Evolutionary conservation across 2,329 filamentous ascomycete species (phyloP).

Genomic region (Fusarium sp.): DNA sequence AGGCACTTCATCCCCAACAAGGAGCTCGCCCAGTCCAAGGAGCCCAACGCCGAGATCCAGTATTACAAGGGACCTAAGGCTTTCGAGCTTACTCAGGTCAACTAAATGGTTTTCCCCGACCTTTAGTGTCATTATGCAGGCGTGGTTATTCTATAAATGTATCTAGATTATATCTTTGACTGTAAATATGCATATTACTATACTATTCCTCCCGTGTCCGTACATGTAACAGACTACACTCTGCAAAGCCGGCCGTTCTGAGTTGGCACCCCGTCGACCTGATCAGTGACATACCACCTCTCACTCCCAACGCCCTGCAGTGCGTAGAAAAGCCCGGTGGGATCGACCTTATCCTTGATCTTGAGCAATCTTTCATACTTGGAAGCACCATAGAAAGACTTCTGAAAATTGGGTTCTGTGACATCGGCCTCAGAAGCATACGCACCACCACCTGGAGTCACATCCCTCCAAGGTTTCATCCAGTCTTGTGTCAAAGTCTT

Average conservation of each 20-base stretch:
- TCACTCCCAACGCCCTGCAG: conserved; percentile 40
- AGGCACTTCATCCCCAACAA: conserved; percentile 46
- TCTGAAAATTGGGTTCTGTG: conserved; percentile 41
- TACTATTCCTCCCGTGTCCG: accelerated
- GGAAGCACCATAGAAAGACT: conserved; percentile 37
- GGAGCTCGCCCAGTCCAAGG: conserved; percentile 4
- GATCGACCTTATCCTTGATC: conserved; percentile 40
- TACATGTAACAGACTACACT: background rate
- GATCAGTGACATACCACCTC: conserved; percentile 37
- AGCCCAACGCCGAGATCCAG: conserved; percentile 46
- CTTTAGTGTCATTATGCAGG: background rate
- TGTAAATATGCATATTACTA: background rate
- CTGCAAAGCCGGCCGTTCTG: conserved; percentile 43
- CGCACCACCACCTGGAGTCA: conserved; percentile 30
- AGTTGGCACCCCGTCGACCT: conserved; percentile 39
- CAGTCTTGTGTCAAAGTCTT: conserved; percentile 40
- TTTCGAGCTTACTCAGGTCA: conserved; percentile 6
- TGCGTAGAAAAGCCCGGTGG: conserved; percentile 40
- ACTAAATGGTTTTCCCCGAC: accelerated
- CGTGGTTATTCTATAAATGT: background rate
- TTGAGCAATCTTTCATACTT: conserved; percentile 38
- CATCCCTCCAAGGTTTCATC: conserved; percentile 48
- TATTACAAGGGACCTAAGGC: conserved; percentile 47
- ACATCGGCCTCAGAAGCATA: conserved; percentile 43
- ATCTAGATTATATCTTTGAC: background rate